Evolutionary conservation across 106 monocot species (phyloP).

Genomic region (Hemerocallis citrina): DNA sequence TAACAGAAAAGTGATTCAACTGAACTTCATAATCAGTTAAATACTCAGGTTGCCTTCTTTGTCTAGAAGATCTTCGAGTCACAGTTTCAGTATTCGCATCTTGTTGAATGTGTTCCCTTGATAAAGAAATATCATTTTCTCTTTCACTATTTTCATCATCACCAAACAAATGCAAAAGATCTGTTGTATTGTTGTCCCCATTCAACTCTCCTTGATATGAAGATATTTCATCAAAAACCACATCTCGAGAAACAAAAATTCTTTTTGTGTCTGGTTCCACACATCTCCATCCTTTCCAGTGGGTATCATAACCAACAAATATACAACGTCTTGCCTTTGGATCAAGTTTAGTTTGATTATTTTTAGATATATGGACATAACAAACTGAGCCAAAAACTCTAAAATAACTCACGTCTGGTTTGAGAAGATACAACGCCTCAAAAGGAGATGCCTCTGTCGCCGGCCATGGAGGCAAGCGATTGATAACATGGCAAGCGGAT

Average conservation of each 20-base stretch:
- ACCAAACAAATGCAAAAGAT: too few relatives aligned
- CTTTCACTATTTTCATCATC: too few relatives aligned
- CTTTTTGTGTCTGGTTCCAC: background rate
- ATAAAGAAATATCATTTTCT: too few relatives aligned
- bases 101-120: too few relatives aligned
- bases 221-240: constrained; percentile 9
- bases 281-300: background rate
- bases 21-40: constrained; percentile 4
- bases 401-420: background rate
- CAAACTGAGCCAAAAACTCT: background rate
- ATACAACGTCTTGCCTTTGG: background rate
- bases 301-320: constrained; percentile 1
- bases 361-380: constrained; percentile 2
- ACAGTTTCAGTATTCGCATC: background rate
- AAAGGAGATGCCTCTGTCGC: background rate
- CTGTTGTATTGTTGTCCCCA: too few relatives aligned
- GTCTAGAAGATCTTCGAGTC: background rate
- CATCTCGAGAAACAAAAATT: background rate
- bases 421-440: background rate
- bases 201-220: too few relatives aligned
- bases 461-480: background rate
- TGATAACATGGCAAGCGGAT: background rate
- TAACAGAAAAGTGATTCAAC: background rate
- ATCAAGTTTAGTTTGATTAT: background rate
- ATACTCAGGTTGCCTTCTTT: background rate